These are phyloP conservation scores for Metschnikowia cerradonensis DNA, from an alignment of 805 yeast genomes.

Conservation along the genomic window DNA sequence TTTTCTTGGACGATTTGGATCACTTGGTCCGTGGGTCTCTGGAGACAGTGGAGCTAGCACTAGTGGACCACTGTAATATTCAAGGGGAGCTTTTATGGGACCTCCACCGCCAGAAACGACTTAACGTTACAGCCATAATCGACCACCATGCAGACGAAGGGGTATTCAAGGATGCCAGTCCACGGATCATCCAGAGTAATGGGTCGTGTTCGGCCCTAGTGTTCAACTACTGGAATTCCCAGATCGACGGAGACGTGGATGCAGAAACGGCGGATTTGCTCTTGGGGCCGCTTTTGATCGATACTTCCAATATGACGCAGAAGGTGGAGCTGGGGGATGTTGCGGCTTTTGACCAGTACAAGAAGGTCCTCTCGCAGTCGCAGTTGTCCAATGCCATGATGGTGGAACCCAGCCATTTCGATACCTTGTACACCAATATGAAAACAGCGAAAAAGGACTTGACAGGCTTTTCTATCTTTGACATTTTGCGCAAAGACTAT, in stretches of 20 bases:
- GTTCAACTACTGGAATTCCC: conserved; percentile 52
- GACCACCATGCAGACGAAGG: conserved; percentile 87
- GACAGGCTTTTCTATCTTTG: conserved; percentile 52
- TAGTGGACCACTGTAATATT: conserved; percentile 81
- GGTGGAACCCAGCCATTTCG: not conserved
- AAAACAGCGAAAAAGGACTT: conserved; percentile 62
- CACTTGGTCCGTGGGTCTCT: conserved; percentile 34
- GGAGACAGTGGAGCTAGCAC: conserved; percentile 9
- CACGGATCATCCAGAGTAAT: conserved; percentile 54
- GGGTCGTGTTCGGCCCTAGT: conserved; percentile 85
- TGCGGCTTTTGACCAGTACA: conserved; percentile 40
- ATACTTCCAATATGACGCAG: conserved; percentile 63
- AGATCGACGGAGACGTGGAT: conserved; percentile 15
- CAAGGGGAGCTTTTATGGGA: conserved; percentile 45
- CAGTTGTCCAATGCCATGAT: conserved; percentile 12
- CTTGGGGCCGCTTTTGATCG: conserved; percentile 68
- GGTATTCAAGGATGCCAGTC: conserved; percentile 45
- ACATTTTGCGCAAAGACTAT: conserved; percentile 78
- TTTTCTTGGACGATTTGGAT: conserved; percentile 67
- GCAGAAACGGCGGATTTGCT: conserved; percentile 44
- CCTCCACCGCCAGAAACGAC: conserved; percentile 20
- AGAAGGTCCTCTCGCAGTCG: conserved; percentile 14
- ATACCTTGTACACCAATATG: conserved; percentile 20
- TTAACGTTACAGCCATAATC: conserved; percentile 54
- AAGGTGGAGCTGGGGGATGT: conserved; percentile 62